Evolutionary conservation across 352 stramenopile species (phyloP).

Genomic region (Saprolegnia parasitica): DNA sequence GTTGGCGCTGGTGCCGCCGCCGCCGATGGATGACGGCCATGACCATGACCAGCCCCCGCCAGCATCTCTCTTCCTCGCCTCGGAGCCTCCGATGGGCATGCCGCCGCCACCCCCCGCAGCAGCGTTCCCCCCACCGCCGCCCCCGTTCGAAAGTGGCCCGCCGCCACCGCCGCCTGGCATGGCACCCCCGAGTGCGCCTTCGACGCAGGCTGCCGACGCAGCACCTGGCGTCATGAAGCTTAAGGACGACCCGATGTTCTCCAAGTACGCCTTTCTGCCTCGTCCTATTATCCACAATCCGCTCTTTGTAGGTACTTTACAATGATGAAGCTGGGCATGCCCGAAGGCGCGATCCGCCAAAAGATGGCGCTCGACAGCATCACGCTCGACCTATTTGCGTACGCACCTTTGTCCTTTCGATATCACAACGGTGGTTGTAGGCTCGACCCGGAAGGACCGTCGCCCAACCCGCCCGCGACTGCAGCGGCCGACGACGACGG

Average conservation of each 20-base stretch:
- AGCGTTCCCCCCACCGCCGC: background rate
- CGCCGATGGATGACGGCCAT: slow-evolving; percentile 29
- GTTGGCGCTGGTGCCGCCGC: background rate
- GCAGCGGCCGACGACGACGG: slow-evolving; percentile 1
- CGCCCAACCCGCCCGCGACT: slow-evolving; percentile 43
- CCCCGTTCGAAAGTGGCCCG: background rate
- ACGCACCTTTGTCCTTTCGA: slow-evolving; percentile 24
- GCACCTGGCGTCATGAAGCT: slow-evolving; percentile 54
- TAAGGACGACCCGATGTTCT: slow-evolving; percentile 72
- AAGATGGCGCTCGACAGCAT: slow-evolving; percentile 79
- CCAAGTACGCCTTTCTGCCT: slow-evolving; percentile 44
- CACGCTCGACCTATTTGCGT: slow-evolving; percentile 68
- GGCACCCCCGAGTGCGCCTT: too few species aligned
- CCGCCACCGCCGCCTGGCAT: background rate
- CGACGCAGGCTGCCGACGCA: slow-evolving; percentile 12
- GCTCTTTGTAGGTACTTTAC: slow-evolving; percentile 64
- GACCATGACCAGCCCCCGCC: slow-evolving; percentile 22
- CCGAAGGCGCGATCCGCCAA: slow-evolving; percentile 70
- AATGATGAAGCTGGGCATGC: slow-evolving; percentile 78
- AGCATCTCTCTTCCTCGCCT: slow-evolving; percentile 18
- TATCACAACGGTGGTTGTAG: slow-evolving; percentile 33
- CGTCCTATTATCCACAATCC: too few species aligned
- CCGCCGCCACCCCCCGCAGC: slow-evolving; percentile 44
- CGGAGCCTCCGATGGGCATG: slow-evolving; percentile 43
- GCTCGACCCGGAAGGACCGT: slow-evolving; percentile 77